Conservation (phyloP, 2,329 filamentous ascomycete genomes). For the Cryphonectria japonica region DNA sequence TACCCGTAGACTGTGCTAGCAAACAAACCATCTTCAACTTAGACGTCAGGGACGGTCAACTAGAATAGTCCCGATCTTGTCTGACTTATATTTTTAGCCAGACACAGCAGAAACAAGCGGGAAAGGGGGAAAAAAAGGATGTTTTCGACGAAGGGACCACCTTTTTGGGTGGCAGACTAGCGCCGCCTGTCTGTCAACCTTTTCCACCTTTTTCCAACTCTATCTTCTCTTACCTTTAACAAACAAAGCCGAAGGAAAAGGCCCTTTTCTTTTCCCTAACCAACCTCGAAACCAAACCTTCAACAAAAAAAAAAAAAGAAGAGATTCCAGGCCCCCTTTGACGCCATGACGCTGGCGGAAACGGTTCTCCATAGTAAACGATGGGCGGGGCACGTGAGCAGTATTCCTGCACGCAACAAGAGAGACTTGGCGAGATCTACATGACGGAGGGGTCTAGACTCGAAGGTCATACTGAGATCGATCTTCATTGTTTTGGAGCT, state of each 20-base stretch:
- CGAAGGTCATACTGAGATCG: neutral
- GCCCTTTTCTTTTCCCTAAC: neutral
- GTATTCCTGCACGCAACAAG: neutral
- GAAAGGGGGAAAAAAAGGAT: neutral
- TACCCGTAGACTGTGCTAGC: neutral
- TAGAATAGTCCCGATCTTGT: neutral
- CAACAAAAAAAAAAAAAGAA: neutral
- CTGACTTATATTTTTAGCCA: neutral
- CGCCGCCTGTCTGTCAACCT: neutral
- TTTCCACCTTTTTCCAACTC: neutral
- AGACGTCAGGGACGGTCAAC: neutral
- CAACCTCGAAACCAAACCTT: neutral
- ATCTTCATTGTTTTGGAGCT: neutral
- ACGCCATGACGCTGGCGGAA: neutral
- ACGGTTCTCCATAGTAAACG: neutral
- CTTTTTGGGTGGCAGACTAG: neutral
- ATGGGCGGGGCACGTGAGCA: neutral
- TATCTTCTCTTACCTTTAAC: neutral
- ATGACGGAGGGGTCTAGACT: neutral
- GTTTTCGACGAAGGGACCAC: neutral
- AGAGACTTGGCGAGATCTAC: neutral
- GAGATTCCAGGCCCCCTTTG: neutral
- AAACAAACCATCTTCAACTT: neutral
- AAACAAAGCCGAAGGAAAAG: neutral
- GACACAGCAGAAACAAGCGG: neutral